Conservation (phyloP, 108 stramenopile species). For the Cyclostephanos tholiformis region DNA sequence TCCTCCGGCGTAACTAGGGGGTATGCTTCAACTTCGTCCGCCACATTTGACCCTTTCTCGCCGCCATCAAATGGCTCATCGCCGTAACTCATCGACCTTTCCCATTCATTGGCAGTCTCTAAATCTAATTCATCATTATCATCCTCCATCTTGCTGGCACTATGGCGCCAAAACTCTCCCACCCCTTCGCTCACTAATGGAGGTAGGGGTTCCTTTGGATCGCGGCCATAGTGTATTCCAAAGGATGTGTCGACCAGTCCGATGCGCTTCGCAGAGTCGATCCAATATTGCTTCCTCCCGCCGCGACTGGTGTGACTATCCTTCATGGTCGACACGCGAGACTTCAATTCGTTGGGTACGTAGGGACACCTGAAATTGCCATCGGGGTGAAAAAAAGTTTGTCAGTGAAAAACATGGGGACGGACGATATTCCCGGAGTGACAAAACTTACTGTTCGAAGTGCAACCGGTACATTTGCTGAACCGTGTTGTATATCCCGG, state of each 20-base stretch:
- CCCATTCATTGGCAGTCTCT: too few species aligned
- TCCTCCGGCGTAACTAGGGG: conserved; percentile 77
- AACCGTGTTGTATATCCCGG: conserved; percentile 85
- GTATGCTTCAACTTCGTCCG: conserved; percentile 45
- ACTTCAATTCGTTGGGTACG: conserved; percentile 65
- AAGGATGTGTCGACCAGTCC: conserved; percentile 78
- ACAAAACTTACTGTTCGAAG: conserved; percentile 45
- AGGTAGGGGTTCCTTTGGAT: conserved; percentile 74
- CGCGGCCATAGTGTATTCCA: conserved; percentile 82
- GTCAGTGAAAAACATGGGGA: too few species aligned
- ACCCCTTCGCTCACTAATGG: conserved; percentile 38
- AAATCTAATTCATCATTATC: conserved; percentile 33
- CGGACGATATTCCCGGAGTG: too few species aligned
- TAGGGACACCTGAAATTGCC: conserved; percentile 41
- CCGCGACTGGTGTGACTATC: conserved; percentile 70
- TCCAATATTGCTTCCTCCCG: conserved; percentile 90
- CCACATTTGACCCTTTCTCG: background rate
- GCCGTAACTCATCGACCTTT: too few species aligned
- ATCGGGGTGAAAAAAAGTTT: too few species aligned
- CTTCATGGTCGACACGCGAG: conserved; percentile 65
- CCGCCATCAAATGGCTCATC: background rate
- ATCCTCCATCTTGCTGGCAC: background rate
- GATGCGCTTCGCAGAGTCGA: conserved; percentile 80
- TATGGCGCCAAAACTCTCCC: conserved; percentile 35
- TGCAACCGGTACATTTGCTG: conserved; percentile 90